Conservation (phyloP, 106 monocot species). For the Apostasia shenzhenica region DNA sequence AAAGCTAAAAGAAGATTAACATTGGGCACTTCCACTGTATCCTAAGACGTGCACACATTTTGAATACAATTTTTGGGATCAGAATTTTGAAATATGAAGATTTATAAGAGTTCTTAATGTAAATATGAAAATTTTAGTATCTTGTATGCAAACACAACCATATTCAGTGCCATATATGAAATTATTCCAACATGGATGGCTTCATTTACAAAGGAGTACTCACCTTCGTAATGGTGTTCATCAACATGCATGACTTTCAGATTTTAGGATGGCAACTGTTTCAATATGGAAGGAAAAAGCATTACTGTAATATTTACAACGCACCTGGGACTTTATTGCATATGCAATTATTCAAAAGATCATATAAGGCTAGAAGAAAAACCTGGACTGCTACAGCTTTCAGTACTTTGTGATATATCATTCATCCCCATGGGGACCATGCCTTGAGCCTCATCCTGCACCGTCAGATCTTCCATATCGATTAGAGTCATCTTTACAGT, state of each 20-base stretch:
- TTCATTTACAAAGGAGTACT: no score
- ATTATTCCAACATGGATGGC: no score
- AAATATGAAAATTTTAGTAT: no score
- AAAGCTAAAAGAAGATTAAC: no score
- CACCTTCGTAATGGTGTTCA: no score
- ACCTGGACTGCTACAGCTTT: neutral
- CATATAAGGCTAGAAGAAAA: conserved; percentile 2
- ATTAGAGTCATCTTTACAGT: neutral
- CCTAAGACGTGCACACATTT: no score
- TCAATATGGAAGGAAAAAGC: neutral
- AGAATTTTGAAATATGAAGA: no score
- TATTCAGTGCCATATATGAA: no score
- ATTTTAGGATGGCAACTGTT: neutral
- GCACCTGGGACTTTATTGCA: neutral
- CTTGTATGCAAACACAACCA: no score
- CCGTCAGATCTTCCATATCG: neutral
- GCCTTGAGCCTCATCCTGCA: neutral
- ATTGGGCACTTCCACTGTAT: no score
- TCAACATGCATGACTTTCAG: neutral
- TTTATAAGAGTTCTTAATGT: no score
- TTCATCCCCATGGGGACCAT: neutral
- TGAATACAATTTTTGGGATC: no score
- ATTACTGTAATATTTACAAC: neutral
- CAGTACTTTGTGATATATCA: neutral
- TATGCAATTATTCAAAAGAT: neutral